Evolutionary conservation across 495 filamentous ascomycete genomes (phyloP), one percentile per base, ranked within the genome.

Genomic region (Penicillium cataractarum): DNA sequence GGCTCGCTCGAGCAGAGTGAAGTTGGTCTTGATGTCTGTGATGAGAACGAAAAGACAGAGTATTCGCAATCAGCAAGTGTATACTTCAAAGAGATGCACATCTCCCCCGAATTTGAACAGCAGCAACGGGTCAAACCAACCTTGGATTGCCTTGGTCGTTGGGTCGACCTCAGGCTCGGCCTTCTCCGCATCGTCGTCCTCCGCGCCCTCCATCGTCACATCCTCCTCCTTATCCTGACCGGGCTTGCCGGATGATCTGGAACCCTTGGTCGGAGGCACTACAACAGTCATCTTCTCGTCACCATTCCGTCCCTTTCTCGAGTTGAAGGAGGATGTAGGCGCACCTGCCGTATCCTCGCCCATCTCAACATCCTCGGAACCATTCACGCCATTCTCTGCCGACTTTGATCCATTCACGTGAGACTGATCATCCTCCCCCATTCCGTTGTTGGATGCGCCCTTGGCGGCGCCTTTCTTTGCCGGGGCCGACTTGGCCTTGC

Each of bases 1-100:
- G 64, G 95, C 95, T 71, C 92, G 90, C 66, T 97, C 93, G 62
- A 99, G 85, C 29, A 97, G 85, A 56, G 84, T 83, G 71, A 97
- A 97, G 78, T 96, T 97, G 83, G 83, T 86, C 79, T 93, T 93
- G 82, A 98, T 97, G 72, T 97, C 95, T 96, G 66, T 50, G 59
- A 54, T 53, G 3, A 40, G 26, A 22, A 19, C 8, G 22, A 6
- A 55, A 42, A 35, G 35, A 12, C 17, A 24, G 37, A 21, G 26
- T 26, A 4, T 19, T 46, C 54, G 40, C 50, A 26, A 49, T 70
- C 46, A 65, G 53, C 44, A 32, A 51, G 39, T 12, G 33, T 24
- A 13, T 24, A 17, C 15, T 17, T 39, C n/a, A 15, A 17, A 39
- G 21, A 8, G 4, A 13, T 1, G 13, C 8, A 17, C 17, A 4